Evolutionary conservation across 805 yeast species (phyloP).

Genomic region (Zygotorulaspora chibaensis): DNA sequence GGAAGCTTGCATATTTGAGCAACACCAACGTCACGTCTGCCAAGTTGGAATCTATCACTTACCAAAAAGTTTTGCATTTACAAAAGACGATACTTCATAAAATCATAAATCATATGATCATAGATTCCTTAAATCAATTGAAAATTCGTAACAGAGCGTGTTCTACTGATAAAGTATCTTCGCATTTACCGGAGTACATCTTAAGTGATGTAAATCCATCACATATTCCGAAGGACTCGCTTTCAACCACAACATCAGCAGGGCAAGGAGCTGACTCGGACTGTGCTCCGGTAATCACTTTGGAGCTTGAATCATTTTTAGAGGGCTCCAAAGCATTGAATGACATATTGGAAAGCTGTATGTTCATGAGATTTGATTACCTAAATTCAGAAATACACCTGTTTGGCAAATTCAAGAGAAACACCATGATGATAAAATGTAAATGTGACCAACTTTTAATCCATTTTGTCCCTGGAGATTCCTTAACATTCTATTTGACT

Average conservation of each 20-base stretch:
- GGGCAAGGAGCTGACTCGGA: slow-evolving; percentile 5
- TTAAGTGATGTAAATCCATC: slow-evolving; percentile 4
- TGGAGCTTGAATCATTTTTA: slow-evolving; percentile 32
- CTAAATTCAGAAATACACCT: slow-evolving; percentile 27
- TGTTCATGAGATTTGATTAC: slow-evolving; percentile 33
- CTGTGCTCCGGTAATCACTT: slow-evolving; percentile 25
- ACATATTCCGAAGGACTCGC: neutral
- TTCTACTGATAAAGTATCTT: slow-evolving; percentile 13
- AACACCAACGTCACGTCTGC: slow-evolving; percentile 21
- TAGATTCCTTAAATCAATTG: slow-evolving; percentile 35
- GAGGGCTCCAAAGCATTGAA: slow-evolving; percentile 29
- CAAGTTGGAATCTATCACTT: slow-evolving; percentile 33
- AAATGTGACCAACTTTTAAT: slow-evolving; percentile 30
- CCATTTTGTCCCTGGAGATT: slow-evolving; percentile 26
- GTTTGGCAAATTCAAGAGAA: slow-evolving; percentile 32
- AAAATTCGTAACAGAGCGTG: slow-evolving; percentile 30
- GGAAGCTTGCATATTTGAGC: slow-evolving; percentile 34
- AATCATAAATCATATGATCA: slow-evolving; percentile 35
- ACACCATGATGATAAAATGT: slow-evolving; percentile 30
- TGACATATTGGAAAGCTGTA: slow-evolving; percentile 29
- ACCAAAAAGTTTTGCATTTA: slow-evolving; percentile 31
- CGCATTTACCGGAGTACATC: slow-evolving; percentile 26
- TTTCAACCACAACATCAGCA: neutral
- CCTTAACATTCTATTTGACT: slow-evolving; percentile 28
- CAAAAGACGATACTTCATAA: slow-evolving; percentile 32